These are phyloP conservation scores for Gnomoniopsis sp. DNA, from an alignment of 2,329 filamentous ascomycete species.

Conservation along the genomic window DNA sequence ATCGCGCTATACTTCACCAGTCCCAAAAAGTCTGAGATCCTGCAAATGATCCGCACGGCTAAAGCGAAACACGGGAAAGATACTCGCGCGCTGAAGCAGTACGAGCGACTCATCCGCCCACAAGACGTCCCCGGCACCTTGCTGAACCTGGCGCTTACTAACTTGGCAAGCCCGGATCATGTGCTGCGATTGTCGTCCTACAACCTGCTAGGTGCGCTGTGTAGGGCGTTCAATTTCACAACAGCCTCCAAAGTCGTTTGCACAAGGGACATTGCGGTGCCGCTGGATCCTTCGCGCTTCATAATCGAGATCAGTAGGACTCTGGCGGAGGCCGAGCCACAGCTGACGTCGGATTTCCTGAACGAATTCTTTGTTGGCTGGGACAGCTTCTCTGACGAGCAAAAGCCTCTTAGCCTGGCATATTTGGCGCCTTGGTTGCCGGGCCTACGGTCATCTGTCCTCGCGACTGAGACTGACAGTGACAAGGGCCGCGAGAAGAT, in stretches of 20 bases:
- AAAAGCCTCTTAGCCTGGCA: constrained; percentile 62
- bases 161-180: constrained; percentile 60
- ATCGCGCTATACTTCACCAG: constrained; percentile 72
- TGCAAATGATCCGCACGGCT: constrained; percentile 60
- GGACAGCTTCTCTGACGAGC: constrained; percentile 66
- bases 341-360: constrained; percentile 65
- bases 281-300: constrained; percentile 60
- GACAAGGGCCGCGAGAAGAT: constrained; percentile 66
- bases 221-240: constrained; percentile 65
- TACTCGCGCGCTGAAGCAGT: constrained; percentile 54
- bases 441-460: constrained; percentile 56
- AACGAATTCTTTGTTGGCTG: constrained; percentile 73
- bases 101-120: constrained; percentile 63
- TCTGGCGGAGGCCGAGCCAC: constrained; percentile 60
- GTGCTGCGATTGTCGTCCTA: constrained; percentile 62
- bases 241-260: constrained; percentile 59
- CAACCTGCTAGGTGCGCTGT: constrained; percentile 64
- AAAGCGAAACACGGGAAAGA: constrained; percentile 66
- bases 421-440: constrained; percentile 70
- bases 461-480: constrained; percentile 57
- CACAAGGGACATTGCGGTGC: constrained; percentile 62
- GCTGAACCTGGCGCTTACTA: constrained; percentile 64
- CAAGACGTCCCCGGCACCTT: constrained; percentile 70
- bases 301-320: constrained; percentile 64
- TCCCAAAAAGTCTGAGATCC: constrained; percentile 58